These are phyloP conservation scores for Ceratobasidium sp. DNA, from an alignment of 1,284 basidiomycete genomes.

Conservation along the genomic window DNA sequence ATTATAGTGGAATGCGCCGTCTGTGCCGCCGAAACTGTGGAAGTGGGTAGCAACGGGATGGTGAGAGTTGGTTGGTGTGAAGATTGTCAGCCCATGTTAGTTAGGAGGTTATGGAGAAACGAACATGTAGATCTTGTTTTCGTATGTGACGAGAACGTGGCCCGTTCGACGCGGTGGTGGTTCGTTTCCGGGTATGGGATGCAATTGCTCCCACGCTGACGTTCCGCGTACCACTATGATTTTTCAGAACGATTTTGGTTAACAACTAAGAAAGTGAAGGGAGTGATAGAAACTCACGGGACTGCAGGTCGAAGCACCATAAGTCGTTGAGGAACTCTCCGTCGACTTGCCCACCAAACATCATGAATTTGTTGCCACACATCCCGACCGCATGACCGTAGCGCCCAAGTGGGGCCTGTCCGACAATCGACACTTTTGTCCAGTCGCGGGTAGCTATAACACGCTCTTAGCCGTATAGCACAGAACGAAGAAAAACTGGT, in stretches of 20 bases:
- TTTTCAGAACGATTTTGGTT: neutral
- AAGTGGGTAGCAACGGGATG: neutral
- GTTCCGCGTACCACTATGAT: conserved; percentile 63
- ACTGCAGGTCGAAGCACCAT: conserved; percentile 97
- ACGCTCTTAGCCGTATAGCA: conserved; percentile 27
- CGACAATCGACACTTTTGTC: conserved; percentile 86
- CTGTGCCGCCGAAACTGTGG: conserved; percentile 94
- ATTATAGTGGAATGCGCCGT: conserved; percentile 99
- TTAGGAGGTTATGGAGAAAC: too few species aligned
- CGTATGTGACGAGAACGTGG: conserved; percentile 89
- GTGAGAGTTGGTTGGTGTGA: conserved; percentile 29
- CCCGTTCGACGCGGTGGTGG: conserved; percentile 91
- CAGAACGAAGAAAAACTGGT: conserved; percentile 41
- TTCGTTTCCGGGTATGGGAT: conserved; percentile 70
- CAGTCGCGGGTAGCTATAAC: conserved; percentile 87
- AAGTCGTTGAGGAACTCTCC: conserved; percentile 96
- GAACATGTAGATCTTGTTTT: conserved; percentile 89
- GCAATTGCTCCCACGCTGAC: conserved; percentile 84
- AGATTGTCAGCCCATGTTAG: conserved; percentile 16
- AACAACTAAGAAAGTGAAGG: neutral
- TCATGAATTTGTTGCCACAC: conserved; percentile 91
- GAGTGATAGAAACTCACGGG: conserved; percentile 69
- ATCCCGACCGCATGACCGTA: conserved; percentile 98
- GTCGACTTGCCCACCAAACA: conserved; percentile 98
- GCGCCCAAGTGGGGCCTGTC: conserved; percentile 84